phyloP scores from a whole-genome alignment of 306 rosid species.

The Castanea crenata region DNA sequence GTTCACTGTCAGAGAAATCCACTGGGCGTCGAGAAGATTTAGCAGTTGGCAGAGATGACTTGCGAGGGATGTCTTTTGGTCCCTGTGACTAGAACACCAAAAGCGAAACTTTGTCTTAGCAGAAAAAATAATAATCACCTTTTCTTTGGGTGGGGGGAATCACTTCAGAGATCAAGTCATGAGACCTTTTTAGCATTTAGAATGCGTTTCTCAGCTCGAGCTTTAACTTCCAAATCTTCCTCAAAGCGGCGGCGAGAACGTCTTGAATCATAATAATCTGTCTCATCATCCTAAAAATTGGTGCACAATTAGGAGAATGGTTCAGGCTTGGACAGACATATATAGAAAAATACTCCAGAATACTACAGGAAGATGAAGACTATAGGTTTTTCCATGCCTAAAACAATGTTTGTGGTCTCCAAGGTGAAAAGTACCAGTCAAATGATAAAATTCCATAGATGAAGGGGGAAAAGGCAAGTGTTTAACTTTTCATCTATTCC shows the following conservation, averaged over 20 bases:
- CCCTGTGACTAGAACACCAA: constrained; percentile 56
- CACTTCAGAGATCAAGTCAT: constrained; percentile 2
- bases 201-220: constrained; percentile 86
- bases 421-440: background rate
- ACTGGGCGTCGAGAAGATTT: constrained; percentile 70
- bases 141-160: background rate
- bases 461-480: background rate
- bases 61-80: constrained; percentile 61
- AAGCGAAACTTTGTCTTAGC: constrained; percentile 13
- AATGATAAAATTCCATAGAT: background rate
- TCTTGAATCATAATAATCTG: constrained; percentile 71
- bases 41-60: constrained; percentile 57
- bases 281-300: constrained; percentile 73
- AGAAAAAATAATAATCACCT: background rate
- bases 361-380: constrained; percentile 3
- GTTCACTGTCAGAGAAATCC: constrained; percentile 72
- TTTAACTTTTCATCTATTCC: background rate
- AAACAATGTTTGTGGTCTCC: background rate
- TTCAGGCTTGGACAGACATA: background rate
- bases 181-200: constrained; percentile 88
- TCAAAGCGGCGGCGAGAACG: constrained; percentile 66
- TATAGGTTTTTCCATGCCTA: constrained; percentile 1
- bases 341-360: background rate
- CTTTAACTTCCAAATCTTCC: constrained; percentile 81
- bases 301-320: constrained; percentile 14